Conservation (phyloP, 495 filamentous ascomycete species). For the Tirmania nivea region DNA sequence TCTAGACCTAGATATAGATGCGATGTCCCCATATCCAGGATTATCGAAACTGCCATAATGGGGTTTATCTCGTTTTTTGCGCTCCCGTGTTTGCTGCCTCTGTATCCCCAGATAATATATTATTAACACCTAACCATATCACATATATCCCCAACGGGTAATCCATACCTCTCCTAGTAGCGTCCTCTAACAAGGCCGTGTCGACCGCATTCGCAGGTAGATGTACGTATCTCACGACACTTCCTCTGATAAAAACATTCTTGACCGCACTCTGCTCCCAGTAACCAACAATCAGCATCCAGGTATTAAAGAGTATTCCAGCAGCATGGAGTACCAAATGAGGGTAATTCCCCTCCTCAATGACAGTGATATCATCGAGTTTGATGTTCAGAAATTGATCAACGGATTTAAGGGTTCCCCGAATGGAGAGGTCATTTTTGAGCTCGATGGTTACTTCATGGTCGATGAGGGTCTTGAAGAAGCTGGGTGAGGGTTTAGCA, state of each 20-base stretch:
- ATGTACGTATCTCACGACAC: conserved; percentile 89
- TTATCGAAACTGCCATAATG: too few relatives aligned
- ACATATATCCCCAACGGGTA: background rate
- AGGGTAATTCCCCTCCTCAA: conserved; percentile 80
- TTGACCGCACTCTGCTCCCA: conserved; percentile 53
- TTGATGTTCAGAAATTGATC: conserved; percentile 99
- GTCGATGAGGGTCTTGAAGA: conserved; percentile 99
- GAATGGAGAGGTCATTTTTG: conserved; percentile 95
- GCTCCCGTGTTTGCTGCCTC: background rate
- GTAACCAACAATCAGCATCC: too few relatives aligned
- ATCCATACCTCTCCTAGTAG: conserved; percentile 66
- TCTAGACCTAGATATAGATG: too few relatives aligned
- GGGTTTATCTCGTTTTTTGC: background rate
- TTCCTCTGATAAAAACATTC: conserved; percentile 94
- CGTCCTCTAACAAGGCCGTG: conserved; percentile 80
- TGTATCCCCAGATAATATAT: background rate
- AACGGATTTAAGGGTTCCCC: conserved; percentile 82
- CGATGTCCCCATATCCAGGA: too few relatives aligned
- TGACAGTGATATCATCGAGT: conserved; percentile 75
- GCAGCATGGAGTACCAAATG: conserved; percentile 40
- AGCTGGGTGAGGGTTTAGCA: conserved; percentile 31
- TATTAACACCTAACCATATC: too few relatives aligned
- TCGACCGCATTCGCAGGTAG: conserved; percentile 74
- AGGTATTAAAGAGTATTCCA: too few relatives aligned
- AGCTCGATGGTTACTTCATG: conserved; percentile 89